Percentiles rank a stretch among this genome's conserved stretches.
Conservation (phyloP, 2,329 filamentous ascomycete species). For the Trichoderma sp. region DNA sequence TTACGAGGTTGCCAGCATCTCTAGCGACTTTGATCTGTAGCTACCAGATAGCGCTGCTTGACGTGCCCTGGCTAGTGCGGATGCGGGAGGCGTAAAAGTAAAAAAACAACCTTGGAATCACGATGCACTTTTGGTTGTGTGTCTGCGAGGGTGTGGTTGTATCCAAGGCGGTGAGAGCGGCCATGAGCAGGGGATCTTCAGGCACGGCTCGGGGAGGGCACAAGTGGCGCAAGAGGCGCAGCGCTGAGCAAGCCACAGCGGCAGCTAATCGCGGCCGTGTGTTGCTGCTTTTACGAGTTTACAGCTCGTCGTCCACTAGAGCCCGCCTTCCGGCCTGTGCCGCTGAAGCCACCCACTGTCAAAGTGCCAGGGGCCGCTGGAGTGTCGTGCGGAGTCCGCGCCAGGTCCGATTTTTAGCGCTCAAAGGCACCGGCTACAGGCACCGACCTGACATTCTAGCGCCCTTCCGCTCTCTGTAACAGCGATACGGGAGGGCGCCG, state of each 20-base stretch:
- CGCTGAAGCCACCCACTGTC: conserved; percentile 9
- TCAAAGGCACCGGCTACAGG: background rate
- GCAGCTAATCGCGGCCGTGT: conserved; percentile 13
- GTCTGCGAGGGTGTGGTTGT: background rate
- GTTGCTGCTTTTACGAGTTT: conserved; percentile 16
- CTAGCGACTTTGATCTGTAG: conserved; percentile 13
- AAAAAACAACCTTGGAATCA: background rate
- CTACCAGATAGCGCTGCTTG: conserved; percentile 14
- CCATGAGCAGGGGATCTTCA: conserved; percentile 6
- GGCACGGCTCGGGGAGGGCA: conserved; percentile 4
- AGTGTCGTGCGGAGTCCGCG: background rate
- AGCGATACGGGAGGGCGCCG: background rate
- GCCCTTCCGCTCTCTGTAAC: background rate
- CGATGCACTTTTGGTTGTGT: background rate
- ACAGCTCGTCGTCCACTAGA: background rate
- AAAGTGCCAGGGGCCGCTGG: background rate
- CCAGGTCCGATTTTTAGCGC: background rate
- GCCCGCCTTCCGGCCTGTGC: conserved; percentile 6
- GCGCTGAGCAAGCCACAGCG: conserved; percentile 10
- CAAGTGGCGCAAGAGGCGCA: conserved; percentile 10
- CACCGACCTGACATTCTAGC: conserved; percentile 1
- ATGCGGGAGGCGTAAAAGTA: conserved; percentile 4
- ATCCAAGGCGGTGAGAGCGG: conserved; percentile 14
- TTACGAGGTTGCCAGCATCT: conserved; percentile 8
- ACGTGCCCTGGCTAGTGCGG: conserved; percentile 14